A percentile compares a stretch with the other conserved stretches of the same genome.
Conservation (phyloP, 2,329 filamentous ascomycete species). For the Phaeosphaeriaceae sp. region DNA sequence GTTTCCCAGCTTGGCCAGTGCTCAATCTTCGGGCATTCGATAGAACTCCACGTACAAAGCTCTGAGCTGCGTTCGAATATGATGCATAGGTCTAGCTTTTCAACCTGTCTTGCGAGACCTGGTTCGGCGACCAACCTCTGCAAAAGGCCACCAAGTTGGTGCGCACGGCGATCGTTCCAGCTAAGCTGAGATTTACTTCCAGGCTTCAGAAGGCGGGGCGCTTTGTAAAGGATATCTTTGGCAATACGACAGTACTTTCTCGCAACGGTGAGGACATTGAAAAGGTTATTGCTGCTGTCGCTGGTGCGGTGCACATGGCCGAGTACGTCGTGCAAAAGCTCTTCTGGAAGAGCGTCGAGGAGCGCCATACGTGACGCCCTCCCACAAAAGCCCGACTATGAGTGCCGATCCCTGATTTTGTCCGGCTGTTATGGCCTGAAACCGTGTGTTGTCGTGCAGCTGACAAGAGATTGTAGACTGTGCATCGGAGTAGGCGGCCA, state of each 20-base stretch:
- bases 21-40: background rate
- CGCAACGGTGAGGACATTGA: background rate
- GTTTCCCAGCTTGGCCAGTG: background rate
- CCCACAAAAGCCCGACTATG: background rate
- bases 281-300: slow-evolving; percentile 1
- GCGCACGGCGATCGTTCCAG: background rate
- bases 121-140: background rate
- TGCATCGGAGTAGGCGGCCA: no score
- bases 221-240: background rate
- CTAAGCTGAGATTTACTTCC: background rate
- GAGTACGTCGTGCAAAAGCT: background rate
- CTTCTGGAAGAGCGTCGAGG: background rate
- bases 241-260: background rate
- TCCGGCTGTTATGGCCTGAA: no score
- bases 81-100: background rate
- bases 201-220: background rate
- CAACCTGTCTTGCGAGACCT: background rate
- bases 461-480: no score
- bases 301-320: background rate
- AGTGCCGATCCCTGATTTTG: no score
- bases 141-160: background rate
- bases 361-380: background rate
- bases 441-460: no score
- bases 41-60: background rate
- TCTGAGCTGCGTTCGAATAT: background rate